Evolutionary conservation across 129 eudicot genomes (phyloP), one percentile per base, ranked within the genome.

Genomic region (Lonicera japonica): DNA sequence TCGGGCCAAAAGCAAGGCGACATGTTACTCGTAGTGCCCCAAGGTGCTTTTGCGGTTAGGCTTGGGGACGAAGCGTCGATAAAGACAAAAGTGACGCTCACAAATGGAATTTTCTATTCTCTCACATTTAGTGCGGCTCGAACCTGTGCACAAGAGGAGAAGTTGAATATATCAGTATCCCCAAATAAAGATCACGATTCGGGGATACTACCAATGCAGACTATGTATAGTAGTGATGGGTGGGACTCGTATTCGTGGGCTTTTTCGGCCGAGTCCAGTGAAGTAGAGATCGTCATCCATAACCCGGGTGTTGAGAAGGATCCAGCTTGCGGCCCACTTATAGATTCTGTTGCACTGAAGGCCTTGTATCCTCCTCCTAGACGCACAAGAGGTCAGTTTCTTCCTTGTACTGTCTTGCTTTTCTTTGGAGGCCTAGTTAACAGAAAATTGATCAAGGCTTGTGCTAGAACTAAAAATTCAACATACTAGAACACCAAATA

Each of bases 181-280:
- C 95, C 88, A 0, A 80, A 75, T 61, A 23, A 74, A 0, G 82
- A 75, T 66, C 65, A 73, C 0, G 83, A 80, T 16, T 78, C 77
- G 77, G 91, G 86, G 4, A 70, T 86, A 56, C 54, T 85, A n/a
- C 97, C 97, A 1, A 77, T 86, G 64, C 97, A 89, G 66, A 89
- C 97, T 1, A 68, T 86, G 70, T 86, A 86, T 43, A 81, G 91
- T 53, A 80, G 86, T 67, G 68, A 78, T 17, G 95, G 97, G 15
- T 90, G 85, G 84, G 97, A 90, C 45, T 67, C 95, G 0, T 86
- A 83, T 46, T 48, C 84, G 19, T 90, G 91, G 95, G 94, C 81
- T 0, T 89, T 86, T 45, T 8, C 57, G 61, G 95, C 97, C 4
- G 65, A 83, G 68, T 70, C 89, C 9, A 38, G 67, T 57, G 45